Evolutionary conservation across 257 asterid species (phyloP), one percentile per base, ranked within the genome.

Genomic region (Haberlea rhodopensis): DNA sequence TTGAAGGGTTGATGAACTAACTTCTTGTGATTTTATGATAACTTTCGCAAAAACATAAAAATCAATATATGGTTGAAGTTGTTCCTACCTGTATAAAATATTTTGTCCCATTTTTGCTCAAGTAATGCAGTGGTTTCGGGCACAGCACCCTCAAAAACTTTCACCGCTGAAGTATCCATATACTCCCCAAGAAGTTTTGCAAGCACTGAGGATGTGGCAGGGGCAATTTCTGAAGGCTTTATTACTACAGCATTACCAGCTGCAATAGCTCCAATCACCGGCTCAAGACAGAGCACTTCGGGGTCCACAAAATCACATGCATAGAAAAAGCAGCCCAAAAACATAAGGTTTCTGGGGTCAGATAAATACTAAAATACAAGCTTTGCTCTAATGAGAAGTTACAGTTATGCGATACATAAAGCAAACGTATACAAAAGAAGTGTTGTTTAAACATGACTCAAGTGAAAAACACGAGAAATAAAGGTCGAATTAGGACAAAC

Each of bases 171-270:
- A 55, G 74, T 67, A 59, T 90, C 96, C 86, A 88, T 76, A 60
- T 86, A 90, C 65, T 80, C 70, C 31, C 80, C 83, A 11, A 90
- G 63, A 69, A 90, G 92, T 60, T 80, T 80, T 5, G 89, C 71
- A 15, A 88, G 86, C 52, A 85, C 37, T 2, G 88, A 72, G 0
- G 96, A 85, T 28, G 91, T 79, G 32, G 94, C 97, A 0, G 85
- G 77, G 64, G 87, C 79, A 5, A 76, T 66, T 70, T 82, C 87
- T 0, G 87, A 82, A 22, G 87, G 95, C 82, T 90, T 90, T 79
- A 90, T 67, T 28, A 90, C 94, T 31, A 90, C 91, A 22, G 85
- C 79, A 71, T 90, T 90, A 10, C 97, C 97, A 54, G 97, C 97
- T 34, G 97, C 95, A 54, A 90, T 78, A 23, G 97, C 97, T 72